phyloP scores from a whole-genome alignment of 352 stramenopile genomes.

The Globisporangium abappressorium region DNA sequence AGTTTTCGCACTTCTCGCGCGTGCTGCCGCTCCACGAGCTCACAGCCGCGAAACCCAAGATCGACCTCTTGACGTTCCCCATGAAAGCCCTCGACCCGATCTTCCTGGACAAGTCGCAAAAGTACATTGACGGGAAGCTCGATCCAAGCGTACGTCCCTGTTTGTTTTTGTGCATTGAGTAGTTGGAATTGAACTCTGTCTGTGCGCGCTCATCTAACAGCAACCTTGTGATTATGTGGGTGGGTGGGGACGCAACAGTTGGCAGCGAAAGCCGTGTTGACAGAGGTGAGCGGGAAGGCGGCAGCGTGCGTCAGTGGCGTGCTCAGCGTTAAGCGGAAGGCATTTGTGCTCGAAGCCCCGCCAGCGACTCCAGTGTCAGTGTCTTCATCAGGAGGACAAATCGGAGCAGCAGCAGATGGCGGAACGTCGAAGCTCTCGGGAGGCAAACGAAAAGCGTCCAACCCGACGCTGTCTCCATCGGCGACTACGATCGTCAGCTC shows the following conservation, averaged over 20 bases:
- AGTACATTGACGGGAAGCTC: constrained; percentile 83
- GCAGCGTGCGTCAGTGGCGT: constrained; percentile 56
- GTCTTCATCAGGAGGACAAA: neutral
- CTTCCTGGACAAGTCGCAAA: constrained; percentile 64
- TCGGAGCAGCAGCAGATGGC: neutral
- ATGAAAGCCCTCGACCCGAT: constrained; percentile 75
- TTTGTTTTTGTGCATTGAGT: neutral
- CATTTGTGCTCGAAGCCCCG: constrained; percentile 51
- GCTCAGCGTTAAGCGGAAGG: constrained; percentile 51
- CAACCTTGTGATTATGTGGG: neutral
- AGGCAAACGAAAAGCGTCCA: constrained; percentile 18
- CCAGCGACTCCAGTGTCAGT: neutral
- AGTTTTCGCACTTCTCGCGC: constrained; percentile 62
- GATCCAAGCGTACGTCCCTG: constrained; percentile 48
- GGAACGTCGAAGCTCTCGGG: neutral
- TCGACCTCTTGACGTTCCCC: constrained; percentile 60
- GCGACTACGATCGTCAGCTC: neutral
- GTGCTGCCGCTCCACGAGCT: constrained; percentile 78
- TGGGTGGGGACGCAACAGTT: constrained; percentile 28
- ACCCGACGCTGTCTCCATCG: constrained; percentile 2
- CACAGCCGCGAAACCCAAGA: constrained; percentile 62
- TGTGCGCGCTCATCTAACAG: neutral
- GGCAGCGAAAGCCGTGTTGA: constrained; percentile 52
- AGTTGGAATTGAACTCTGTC: neutral
- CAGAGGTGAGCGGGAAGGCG: constrained; percentile 69